Base-by-base conservation (phyloP, 2,329 filamentous ascomycete genomes). In the Aspergillus viridinutans region DNA sequence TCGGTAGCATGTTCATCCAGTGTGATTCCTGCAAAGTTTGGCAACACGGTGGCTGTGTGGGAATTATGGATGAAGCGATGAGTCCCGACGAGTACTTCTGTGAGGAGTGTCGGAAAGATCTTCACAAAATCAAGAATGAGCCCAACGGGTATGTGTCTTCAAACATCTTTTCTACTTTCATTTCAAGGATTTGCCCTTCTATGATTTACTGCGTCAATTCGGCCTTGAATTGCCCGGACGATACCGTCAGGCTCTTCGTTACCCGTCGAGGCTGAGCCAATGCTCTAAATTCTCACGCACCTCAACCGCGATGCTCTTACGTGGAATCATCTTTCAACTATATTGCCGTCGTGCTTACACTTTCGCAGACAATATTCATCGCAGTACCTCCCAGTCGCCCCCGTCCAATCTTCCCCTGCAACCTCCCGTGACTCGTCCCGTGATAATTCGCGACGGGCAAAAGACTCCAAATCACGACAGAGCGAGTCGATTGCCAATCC, bases 1-100 rank as follows among this genome's bases (percentile, higher is more conserved):
- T 93, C 64, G 94, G 93, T 48, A 93, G 92, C 53, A 89, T 97
- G 76, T 99, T 97, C 76, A 92, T 99, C 64, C 93, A 97, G 79
- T 99, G 94, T 83, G 94, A 97, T 76, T 82, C 90, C 62, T 99
- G 94, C 81, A 95, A 96, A 73, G 94, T 97, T 61, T 99, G 93
- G 94, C 94, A 99, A 74, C 94, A 99, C 73, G 94, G 94, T 68
- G 93, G 92, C 59, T 99, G 94, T 71, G 93, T 99, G 58, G 93
- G 94, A 59, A 96, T 99, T 69, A 92, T 96, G 79, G 94, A 94
- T 65, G 93, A 96, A 75, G 88, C 90, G 65, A 88, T 89, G 72
- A 93, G 90, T 63, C 94, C 94, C 9, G 93, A 97, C 54, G 92
- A 97, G 74, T 99, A 99, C 78, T 99, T 94, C 72, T 99, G 94